phyloP scores from a whole-genome alignment of 768 basidiomycete species.

The Rhizopogon vulgaris region DNA sequence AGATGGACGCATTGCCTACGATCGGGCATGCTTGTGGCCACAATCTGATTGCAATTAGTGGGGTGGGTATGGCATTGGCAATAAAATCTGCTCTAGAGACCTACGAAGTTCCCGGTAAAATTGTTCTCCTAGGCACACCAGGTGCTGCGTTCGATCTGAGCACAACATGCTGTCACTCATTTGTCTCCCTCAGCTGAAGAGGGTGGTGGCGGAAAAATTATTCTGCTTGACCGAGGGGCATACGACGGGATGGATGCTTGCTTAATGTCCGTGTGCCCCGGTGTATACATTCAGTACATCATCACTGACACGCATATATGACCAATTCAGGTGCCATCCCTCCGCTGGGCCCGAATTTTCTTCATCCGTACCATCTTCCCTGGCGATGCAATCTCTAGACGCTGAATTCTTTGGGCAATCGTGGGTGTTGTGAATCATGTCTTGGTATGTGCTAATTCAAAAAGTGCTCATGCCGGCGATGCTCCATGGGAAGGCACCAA shows the following conservation, averaged over 20 bases:
- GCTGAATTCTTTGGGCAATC: slow-evolving; percentile 72
- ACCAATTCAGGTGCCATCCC: slow-evolving; percentile 63
- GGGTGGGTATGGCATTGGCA: slow-evolving; percentile 69
- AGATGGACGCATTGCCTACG: slow-evolving; percentile 59
- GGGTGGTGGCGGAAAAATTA: slow-evolving; percentile 69
- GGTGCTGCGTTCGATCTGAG: slow-evolving; percentile 29
- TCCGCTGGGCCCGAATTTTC: slow-evolving; percentile 47
- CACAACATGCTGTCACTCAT: neutral
- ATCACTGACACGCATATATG: slow-evolving; percentile 7
- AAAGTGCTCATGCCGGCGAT: slow-evolving; percentile 71
- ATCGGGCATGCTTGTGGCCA: slow-evolving; percentile 72
- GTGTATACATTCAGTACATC: slow-evolving; percentile 2
- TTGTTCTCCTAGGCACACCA: slow-evolving; percentile 76
- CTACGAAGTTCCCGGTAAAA: slow-evolving; percentile 56
- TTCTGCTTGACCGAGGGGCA: slow-evolving; percentile 66
- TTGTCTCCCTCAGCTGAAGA: slow-evolving; percentile 57
- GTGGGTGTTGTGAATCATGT: slow-evolving; percentile 32
- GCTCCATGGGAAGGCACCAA: slow-evolving; percentile 86
- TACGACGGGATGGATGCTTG: slow-evolving; percentile 80
- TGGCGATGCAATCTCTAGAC: slow-evolving; percentile 58
- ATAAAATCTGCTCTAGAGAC: slow-evolving; percentile 62
- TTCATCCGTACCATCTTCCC: slow-evolving; percentile 45
- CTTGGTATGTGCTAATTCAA: slow-evolving; percentile 5
- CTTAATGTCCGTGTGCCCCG: slow-evolving; percentile 46
- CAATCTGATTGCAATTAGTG: slow-evolving; percentile 76